Evolutionary conservation across 768 basidiomycete species (phyloP), one percentile per base, ranked within the genome.

Genomic region (Serpula lacrymans): DNA sequence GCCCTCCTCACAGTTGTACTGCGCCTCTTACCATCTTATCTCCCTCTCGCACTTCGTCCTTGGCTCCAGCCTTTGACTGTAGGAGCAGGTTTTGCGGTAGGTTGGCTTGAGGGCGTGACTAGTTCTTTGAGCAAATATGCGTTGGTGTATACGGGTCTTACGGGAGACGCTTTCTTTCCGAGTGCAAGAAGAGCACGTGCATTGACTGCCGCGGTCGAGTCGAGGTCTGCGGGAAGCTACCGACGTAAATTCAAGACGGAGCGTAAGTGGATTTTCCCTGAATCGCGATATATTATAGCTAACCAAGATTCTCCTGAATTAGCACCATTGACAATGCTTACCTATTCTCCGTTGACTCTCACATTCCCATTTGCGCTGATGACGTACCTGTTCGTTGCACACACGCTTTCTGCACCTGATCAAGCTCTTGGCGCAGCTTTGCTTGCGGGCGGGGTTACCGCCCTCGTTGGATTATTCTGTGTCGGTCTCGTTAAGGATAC

Each of bases 321-420:
- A n/a, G 76, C 77, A 18, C 74, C 80, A 56, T 72, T 91, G 49
- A 77, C 84, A 0, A 64, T 93, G 48, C 71, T 94, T 48, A 86
- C 69, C 11, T 62, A 77, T 21, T 77, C 87, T 10, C 85, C 91
- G 13, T 67, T 89, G 36, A 86, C 84, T 1, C 67, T 92, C 45
- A 87, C 88, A 1, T 74, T 93, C 47, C 86, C 90, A 5, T 87
- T 89, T 47, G 82, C 89, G 11, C 67, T 94, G 21, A 65, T 77
- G 26, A 87, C 90, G 4, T 96, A 95, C 59, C 62, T 97, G 14
- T 88, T 94, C 50, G 87, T 91, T n/a, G 85, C 89, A 2, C 88
- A 90, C 61, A 83, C 85, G 0, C 63, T 91, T 16, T 57, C 60
- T 13, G 78, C 81, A 18, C 88, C 89, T 1, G 60, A 80, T 33